Percentiles rank a stretch among this genome's conserved stretches.
Evolutionary conservation across 192 early-diverging fungal species (phyloP).

Genomic region (Kappamyces sp.): DNA sequence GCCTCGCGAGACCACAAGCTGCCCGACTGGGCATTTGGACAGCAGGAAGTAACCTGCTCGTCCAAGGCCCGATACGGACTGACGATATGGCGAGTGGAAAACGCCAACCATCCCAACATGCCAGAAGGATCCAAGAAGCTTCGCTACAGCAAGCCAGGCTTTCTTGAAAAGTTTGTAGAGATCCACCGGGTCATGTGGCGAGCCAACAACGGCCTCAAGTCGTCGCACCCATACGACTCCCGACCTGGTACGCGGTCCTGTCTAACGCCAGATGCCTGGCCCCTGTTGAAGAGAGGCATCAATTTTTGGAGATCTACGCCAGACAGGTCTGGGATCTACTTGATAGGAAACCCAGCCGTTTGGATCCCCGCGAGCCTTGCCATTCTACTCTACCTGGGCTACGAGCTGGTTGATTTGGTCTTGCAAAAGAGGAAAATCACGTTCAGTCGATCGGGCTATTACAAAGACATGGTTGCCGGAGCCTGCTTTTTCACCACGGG

Average conservation of each 20-base stretch:
- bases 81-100: slow-evolving; percentile 38
- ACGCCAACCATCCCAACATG: slow-evolving; percentile 24
- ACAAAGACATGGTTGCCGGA: slow-evolving; percentile 14
- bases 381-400: slow-evolving; percentile 21
- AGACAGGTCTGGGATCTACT: slow-evolving; percentile 33
- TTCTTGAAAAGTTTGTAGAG: slow-evolving; percentile 45
- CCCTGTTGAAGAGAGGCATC: slow-evolving; percentile 40
- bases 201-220: slow-evolving; percentile 41
- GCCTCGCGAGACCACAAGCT: slow-evolving; percentile 67
- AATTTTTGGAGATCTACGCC: slow-evolving; percentile 49
- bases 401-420: slow-evolving; percentile 18
- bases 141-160: slow-evolving; percentile 38
- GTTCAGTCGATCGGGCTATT: slow-evolving; percentile 18
- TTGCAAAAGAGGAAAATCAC: slow-evolving; percentile 27
- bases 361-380: slow-evolving; percentile 31
- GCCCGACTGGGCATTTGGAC: slow-evolving; percentile 87
- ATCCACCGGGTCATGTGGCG: slow-evolving; percentile 47
- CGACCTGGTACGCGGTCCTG: slow-evolving; percentile 26
- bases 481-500: slow-evolving; percentile 57
- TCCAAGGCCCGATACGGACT: slow-evolving; percentile 44
- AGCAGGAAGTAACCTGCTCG: slow-evolving; percentile 90
- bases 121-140: slow-evolving; percentile 30
- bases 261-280: slow-evolving; percentile 31
- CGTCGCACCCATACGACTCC: slow-evolving; percentile 46
- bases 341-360: slow-evolving; percentile 51